Base-by-base conservation (phyloP, 495 filamentous ascomycete species). In the Cairneyella variabilis region DNA sequence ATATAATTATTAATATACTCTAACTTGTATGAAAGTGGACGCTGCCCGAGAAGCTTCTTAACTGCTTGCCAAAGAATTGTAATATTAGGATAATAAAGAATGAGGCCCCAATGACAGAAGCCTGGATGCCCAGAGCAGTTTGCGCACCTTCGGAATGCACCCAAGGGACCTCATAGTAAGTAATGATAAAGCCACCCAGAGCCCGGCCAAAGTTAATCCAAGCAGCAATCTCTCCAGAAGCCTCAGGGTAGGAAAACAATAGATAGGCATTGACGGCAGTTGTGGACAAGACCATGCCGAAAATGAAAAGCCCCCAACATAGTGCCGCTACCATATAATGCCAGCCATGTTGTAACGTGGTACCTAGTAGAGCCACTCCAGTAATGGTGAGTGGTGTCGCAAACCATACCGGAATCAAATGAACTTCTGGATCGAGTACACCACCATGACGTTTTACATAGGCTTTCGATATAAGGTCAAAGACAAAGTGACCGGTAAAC, bases 401-500 rank as follows among this genome's bases (percentile, higher is more conserved):
- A 46, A 76, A 37, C 43, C 64, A 76, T 56, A 69, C 69, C 2
- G 70, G 68, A 26, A 69, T 48, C 3, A 80, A 71, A 18, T 78
- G 75, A 12, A 68, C 70, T 64, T 83, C 78, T 0, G 78, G 75
- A 32, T 76, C 70, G 36, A 81, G 67, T 27, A 63, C 66, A 39
- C 74, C 71, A 3, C 64, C 40, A 49, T 79, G 66, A 9, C 66
- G 68, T 1, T 64, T 55, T 0, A 72, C 56, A 53, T 75, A 75
- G 25, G 58, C 14, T 6, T 60, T 64, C 12, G 69, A 74, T 26
- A 78, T 54, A 1, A 50, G 40, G 51, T 83, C 76, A 57, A 81
- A 75, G 9, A 83, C 69, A 68, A 70, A 81, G 60, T 81, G 78
- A 20, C 79, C 78, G 23, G 65, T 42, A 17, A 73, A 20, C 51